Evolutionary conservation across 768 basidiomycete genomes (phyloP), one percentile per base, ranked within the genome.

Genomic region (Rhizopogon rudus): DNA sequence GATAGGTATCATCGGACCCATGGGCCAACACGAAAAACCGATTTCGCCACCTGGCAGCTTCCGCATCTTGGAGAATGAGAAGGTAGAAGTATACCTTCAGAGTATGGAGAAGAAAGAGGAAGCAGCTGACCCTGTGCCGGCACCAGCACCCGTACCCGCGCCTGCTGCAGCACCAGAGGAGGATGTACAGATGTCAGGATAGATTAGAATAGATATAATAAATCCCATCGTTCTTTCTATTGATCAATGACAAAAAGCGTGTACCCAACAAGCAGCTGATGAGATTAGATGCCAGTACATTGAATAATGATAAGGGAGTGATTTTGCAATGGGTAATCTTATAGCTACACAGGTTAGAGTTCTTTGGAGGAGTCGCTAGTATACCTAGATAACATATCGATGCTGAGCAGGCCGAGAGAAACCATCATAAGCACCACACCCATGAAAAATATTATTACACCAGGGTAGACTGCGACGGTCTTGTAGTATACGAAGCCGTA

Each of bases 171-270:
- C 46, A 35, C 29, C 46, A 22, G 90, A 88, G 61, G 85, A 88
- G 60, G 92, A 93, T 74, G 90, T 93, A 55, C 87, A 91, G 64
- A 95, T 95, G 92, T 76, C 82, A 56, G 88, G 81, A 67, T 87
- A 75, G 75, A 58, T 43, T 44, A 50, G 40, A 49, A 46, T 22
- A 40, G 51, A 46, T 22, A 65, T 69, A 53, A 35, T 65, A 58
- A 33, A 45, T 51, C 56, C 31, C 44, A 33, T 6, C 41, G 48
- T 44, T n/a, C 37, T 51, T 49, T 57, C 40, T 56, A 61, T 52
- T 28, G 25, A 4, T 31, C 16, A 33, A 54, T 55, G 39, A 39
- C 35, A 49, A 49, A 49, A 37, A 10, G 31, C 31, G 20, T 22
- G 31, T 5, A 37, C 20, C 20, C 20, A 35, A 46, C 45, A 14